Conservation (phyloP, 495 filamentous ascomycete species). For the Sordaria brevicollis region DNA sequence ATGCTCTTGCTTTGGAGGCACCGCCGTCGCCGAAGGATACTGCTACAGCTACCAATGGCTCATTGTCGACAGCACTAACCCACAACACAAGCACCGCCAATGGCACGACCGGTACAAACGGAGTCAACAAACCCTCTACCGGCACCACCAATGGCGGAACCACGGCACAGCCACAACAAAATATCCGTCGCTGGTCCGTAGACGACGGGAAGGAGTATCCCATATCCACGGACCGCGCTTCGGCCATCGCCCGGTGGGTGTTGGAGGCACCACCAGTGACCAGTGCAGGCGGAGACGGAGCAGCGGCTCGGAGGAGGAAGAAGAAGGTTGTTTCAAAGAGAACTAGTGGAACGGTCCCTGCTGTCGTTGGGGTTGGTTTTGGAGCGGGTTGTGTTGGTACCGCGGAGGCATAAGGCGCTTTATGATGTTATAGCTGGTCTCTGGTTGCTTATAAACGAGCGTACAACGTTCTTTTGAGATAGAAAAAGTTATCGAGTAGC, state of each 20-base stretch:
- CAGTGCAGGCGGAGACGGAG: not conserved
- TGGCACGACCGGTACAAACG: not conserved
- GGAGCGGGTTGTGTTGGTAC: too few relatives aligned
- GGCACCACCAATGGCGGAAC: not conserved
- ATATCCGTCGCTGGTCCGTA: slow-evolving; percentile 42
- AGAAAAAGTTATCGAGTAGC: too few relatives aligned
- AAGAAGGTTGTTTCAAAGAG: slow-evolving; percentile 12
- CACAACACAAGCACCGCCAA: slow-evolving; percentile 15
- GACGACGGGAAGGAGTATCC: slow-evolving; percentile 59
- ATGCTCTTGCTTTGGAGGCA: not conserved
- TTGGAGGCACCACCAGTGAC: slow-evolving; percentile 8
- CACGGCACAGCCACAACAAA: not conserved
- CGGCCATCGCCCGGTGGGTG: slow-evolving; percentile 59
- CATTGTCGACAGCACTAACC: not conserved
- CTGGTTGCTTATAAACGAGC: too few relatives aligned
- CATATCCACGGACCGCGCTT: slow-evolving; percentile 57
- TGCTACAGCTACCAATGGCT: not conserved
- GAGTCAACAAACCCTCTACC: not conserved
- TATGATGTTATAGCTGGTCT: too few relatives aligned
- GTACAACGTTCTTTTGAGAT: too few relatives aligned
- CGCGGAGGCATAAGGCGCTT: too few relatives aligned
- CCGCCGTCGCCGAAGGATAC: not conserved
- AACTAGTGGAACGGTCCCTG: not conserved
- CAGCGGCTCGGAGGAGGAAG: slow-evolving; percentile 14
- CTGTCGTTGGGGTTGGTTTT: not conserved